A percentile compares a stretch with the other conserved stretches of the same genome.
Conservation (phyloP, 805 yeast species). For the Wickerhamomyces chaumierensis region DNA sequence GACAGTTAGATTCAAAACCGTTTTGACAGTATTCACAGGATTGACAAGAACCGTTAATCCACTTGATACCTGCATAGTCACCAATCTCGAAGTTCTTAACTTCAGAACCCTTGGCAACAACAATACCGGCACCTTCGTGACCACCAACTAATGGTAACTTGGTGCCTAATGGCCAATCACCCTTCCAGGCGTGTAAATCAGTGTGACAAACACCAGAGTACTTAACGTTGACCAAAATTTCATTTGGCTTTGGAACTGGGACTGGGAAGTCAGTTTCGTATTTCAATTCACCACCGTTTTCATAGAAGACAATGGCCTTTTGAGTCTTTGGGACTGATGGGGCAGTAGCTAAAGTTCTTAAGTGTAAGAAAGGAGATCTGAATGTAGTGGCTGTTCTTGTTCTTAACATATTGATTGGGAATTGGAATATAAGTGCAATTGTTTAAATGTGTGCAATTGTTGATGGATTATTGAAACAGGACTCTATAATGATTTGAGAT, state of each 20-base stretch:
- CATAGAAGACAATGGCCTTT: slow-evolving; percentile 42
- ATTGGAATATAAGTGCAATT: too few species aligned
- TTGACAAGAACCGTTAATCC: slow-evolving; percentile 64
- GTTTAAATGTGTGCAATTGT: too few species aligned
- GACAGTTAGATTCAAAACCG: slow-evolving; percentile 56
- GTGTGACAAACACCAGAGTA: slow-evolving; percentile 72
- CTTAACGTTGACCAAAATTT: slow-evolving; percentile 53
- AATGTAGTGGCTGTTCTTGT: slow-evolving; percentile 12
- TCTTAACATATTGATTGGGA: slow-evolving; percentile 11
- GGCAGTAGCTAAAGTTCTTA: slow-evolving; percentile 19
- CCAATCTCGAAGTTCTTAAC: slow-evolving; percentile 54
- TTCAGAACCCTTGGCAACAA: slow-evolving; percentile 51
- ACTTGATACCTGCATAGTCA: slow-evolving; percentile 58
- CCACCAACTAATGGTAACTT: slow-evolving; percentile 60
- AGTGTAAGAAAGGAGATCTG: slow-evolving; percentile 13
- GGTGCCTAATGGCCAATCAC: slow-evolving; percentile 34
- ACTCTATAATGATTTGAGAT: too few species aligned
- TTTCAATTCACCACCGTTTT: slow-evolving; percentile 35
- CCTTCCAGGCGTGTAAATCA: slow-evolving; percentile 51
- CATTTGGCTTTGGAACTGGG: slow-evolving; percentile 53
- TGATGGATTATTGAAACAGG: too few species aligned
- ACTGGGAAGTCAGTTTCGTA: slow-evolving; percentile 41
- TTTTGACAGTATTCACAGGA: slow-evolving; percentile 54
- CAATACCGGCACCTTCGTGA: slow-evolving; percentile 68
- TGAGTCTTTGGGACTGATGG: slow-evolving; percentile 34